phyloP scores from a whole-genome alignment of 495 filamentous ascomycete genomes.

The Xylaria bambusicola region DNA sequence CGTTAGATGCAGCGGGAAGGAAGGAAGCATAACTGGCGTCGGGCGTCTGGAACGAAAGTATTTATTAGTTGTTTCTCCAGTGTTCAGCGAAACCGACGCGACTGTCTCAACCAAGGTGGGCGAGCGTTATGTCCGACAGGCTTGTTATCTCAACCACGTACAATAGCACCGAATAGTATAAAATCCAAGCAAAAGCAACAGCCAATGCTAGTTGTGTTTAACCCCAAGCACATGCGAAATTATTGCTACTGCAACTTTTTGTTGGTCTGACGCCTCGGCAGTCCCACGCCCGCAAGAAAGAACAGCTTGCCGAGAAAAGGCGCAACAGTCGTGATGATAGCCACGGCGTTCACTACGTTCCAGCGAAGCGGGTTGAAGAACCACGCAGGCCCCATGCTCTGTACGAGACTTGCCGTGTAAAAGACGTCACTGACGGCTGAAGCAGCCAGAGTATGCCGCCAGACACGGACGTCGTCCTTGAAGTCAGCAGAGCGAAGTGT shows the following conservation, averaged over 20 bases:
- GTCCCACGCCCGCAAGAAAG: slow-evolving; percentile 11
- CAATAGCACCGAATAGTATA: too few species aligned
- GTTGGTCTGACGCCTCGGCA: neutral
- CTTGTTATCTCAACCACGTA: too few species aligned
- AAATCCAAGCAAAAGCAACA: too few species aligned
- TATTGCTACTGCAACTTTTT: slow-evolving; percentile 15
- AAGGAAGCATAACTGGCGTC: slow-evolving; percentile 16
- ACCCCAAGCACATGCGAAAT: too few species aligned
- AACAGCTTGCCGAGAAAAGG: slow-evolving; percentile 16
- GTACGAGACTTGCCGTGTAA: slow-evolving; percentile 12
- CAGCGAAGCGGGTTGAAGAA: slow-evolving; percentile 17
- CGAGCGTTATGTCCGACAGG: too few species aligned
- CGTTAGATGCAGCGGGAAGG: slow-evolving; percentile 4
- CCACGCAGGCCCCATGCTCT: slow-evolving; percentile 16
- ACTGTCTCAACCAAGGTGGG: neutral
- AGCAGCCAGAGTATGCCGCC: slow-evolving; percentile 16
- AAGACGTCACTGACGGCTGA: slow-evolving; percentile 18
- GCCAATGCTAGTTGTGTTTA: too few species aligned
- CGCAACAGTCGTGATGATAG: slow-evolving; percentile 1
- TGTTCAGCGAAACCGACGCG: too few species aligned
- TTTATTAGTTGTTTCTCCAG: too few species aligned
- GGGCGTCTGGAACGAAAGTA: slow-evolving; percentile 6
- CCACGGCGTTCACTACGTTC: slow-evolving; percentile 4
- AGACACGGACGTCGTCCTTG: slow-evolving; percentile 12
- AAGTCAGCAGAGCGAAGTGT: slow-evolving; percentile 22